Evolutionary conservation across 2,329 filamentous ascomycete species (phyloP), one percentile per base, ranked within the genome.

Genomic region (Diaporthe australafricana): DNA sequence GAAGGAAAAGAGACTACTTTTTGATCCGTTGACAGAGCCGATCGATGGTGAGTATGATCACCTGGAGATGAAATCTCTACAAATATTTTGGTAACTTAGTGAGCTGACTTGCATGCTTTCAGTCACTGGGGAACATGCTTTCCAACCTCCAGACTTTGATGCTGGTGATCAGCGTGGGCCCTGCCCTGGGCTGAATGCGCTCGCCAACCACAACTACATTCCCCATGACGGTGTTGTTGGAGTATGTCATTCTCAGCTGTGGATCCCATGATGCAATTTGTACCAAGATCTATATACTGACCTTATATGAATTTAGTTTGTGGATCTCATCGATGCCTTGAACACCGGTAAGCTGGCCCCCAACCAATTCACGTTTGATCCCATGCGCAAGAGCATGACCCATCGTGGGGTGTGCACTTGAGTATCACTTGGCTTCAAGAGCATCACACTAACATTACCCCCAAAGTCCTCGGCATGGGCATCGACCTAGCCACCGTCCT

Each of bases 1-100:
- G 45, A 65, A 16, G n/a, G 70, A 93, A 75, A 94, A 93, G 5
- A 91, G 83, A 90, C 91, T 68, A 1, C 14, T 56, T 1, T 68
- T 68, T 20, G 65, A 68, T 11, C 65, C 65, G 12, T 20, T 68
- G 48, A 68, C 65, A 25, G 52, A 53, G 2, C 65, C 65, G 2
- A 68, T 68, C 11, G 65, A 68, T 16, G 16, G 60, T 65, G 22
- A 0, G 45, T 25, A 20, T 12, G 17, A 12, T 32, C n/a, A 3
- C 2, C 32, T 40, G 38, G 38, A 40, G 14, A n/a, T n/a, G 14
- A 16, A 40, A 16, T 40, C 3, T 16, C 38, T 3, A 5, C 11
- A 1, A 35, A 38, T 38, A n/a, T 20, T 1, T 65, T 0, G 25
- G 14, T 27, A 1, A 20, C 5, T 50, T 17, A 8, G 14, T 38